Percentiles rank a stretch among this genome's conserved stretches.
Evolutionary conservation across 139 green algal species (phyloP).

Genomic region (Penium margaritaceum): DNA sequence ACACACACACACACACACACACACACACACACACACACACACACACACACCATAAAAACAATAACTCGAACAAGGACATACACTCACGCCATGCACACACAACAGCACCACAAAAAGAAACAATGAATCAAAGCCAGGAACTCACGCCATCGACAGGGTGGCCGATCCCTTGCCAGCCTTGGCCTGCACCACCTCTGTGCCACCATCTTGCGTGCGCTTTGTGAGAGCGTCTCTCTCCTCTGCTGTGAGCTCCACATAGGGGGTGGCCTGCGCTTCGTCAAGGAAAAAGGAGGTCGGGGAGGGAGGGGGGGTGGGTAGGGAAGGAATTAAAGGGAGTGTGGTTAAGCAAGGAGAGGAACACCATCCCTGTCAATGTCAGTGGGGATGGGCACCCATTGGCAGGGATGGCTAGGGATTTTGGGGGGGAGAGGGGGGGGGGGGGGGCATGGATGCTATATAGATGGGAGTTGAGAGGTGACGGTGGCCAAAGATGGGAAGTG

Average conservation of each 20-base stretch:
- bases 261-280: conserved; percentile 64
- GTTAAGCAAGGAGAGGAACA: no score
- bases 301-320: no score
- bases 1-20: no score
- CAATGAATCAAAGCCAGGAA: neutral
- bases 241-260: conserved; percentile 48
- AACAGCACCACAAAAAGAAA: neutral
- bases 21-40: neutral
- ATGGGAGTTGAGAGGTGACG: no score
- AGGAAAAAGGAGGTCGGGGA: no score
- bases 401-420: no score
- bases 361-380: no score
- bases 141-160: conserved; percentile 54
- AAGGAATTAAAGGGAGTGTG: no score
- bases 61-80: neutral
- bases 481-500: no score
- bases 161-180: conserved; percentile 56
- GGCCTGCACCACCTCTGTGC: conserved; percentile 83
- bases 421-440: no score
- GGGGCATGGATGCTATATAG: no score
- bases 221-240: conserved; percentile 86
- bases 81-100: conserved; percentile 50
- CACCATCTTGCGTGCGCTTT: conserved; percentile 94
- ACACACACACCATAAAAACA: neutral
- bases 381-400: no score